Conservation (phyloP, 176 grass and related monocot genomes). For the Triticum monococcum region DNA sequence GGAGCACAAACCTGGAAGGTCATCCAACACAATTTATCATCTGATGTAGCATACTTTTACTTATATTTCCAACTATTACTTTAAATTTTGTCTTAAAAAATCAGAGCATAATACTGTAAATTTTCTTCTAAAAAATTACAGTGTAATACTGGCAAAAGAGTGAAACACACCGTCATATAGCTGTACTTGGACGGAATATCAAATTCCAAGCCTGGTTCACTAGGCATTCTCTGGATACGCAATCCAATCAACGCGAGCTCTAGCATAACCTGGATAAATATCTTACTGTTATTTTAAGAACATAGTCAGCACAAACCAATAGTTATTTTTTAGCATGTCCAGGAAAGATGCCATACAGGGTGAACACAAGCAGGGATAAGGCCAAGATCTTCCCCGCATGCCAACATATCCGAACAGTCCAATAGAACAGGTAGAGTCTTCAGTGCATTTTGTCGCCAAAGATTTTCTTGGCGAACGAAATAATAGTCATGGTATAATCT, state of each 20-base stretch:
- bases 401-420: constrained; percentile 97
- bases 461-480: constrained; percentile 89
- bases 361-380: constrained; percentile 99
- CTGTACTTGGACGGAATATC: constrained; percentile 88
- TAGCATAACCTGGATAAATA: constrained; percentile 85
- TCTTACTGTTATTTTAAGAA: constrained; percentile 38
- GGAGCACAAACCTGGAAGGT: constrained; percentile 93
- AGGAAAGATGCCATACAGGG: constrained; percentile 63
- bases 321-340: background rate
- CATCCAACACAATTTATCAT: constrained; percentile 9
- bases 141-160: background rate
- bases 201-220: constrained; percentile 80
- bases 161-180: constrained; percentile 87
- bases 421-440: constrained; percentile 95
- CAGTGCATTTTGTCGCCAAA: constrained; percentile 91
- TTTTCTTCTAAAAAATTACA: background rate
- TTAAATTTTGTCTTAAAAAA: background rate
- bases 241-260: constrained; percentile 96
- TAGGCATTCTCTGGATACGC: constrained; percentile 98
- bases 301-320: constrained; percentile 11
- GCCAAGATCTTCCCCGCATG: constrained; percentile 98
- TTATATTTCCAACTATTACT: constrained; percentile 17
- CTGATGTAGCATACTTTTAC: constrained; percentile 1
- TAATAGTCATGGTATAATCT: constrained; percentile 98
- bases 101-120: background rate